phyloP scores from a whole-genome alignment of 192 early-diverging fungal species.

The Thamnidium elegans region DNA sequence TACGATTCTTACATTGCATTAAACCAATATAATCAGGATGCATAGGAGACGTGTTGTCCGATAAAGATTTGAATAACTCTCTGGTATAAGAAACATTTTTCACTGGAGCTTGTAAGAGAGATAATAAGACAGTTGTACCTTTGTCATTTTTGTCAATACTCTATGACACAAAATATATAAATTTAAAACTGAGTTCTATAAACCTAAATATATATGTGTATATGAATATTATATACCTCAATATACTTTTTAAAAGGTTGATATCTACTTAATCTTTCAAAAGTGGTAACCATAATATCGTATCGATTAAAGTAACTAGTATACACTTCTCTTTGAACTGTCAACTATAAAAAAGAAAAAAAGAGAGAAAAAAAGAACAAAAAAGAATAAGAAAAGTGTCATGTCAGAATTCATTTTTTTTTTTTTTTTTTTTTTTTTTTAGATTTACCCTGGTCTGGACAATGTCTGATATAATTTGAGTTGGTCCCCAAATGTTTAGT shows the following conservation, averaged over 20 bases:
- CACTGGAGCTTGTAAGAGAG: conserved; percentile 22
- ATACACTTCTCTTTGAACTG: conserved; percentile 12
- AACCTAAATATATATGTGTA: background rate
- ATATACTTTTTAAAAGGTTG: conserved; percentile 35
- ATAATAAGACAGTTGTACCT: conserved; percentile 18
- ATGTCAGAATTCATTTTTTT: no score
- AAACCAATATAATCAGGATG: conserved; percentile 37
- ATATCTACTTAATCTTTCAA: conserved; percentile 25
- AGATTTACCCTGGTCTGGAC: conserved; percentile 28
- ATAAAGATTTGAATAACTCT: conserved; percentile 11
- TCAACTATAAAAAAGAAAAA: background rate
- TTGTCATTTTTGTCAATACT: conserved; percentile 16
- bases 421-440: background rate
- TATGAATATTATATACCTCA: conserved; percentile 20
- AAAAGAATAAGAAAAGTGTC: background rate
- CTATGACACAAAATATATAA: conserved; percentile 10
- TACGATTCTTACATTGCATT: conserved; percentile 18
- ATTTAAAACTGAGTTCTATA: background rate
- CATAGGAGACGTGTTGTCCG: conserved; percentile 24
- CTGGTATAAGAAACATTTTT: conserved; percentile 20
- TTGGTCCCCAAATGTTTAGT: conserved; percentile 38
- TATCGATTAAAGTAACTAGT: conserved; percentile 26
- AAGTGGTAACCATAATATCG: conserved; percentile 21
- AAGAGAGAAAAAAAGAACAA: background rate
- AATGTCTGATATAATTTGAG: conserved; percentile 39